phyloP scores from a whole-genome alignment of 768 basidiomycete species.

The Amanita exitialis region DNA sequence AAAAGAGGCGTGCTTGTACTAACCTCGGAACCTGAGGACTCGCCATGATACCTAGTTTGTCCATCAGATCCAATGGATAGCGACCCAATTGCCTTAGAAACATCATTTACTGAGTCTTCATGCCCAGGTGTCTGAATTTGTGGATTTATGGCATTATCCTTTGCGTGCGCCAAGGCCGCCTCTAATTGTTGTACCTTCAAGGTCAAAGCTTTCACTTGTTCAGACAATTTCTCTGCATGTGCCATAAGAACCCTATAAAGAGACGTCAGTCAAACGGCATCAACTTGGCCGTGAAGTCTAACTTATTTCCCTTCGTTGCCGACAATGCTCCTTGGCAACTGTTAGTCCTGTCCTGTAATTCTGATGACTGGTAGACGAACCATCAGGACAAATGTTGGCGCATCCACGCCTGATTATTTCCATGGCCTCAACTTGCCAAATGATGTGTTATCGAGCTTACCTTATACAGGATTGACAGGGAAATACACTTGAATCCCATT shows the following conservation, averaged over 20 bases:
- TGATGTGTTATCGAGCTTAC: slow-evolving; percentile 10
- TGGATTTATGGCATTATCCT: slow-evolving; percentile 9
- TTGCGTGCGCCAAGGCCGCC: slow-evolving; percentile 21
- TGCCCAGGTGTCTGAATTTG: slow-evolving; percentile 9
- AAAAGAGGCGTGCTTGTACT: slow-evolving; percentile 2
- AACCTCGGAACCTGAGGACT: slow-evolving; percentile 40
- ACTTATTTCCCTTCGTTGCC: slow-evolving; percentile 52
- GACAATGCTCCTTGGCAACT: slow-evolving; percentile 28
- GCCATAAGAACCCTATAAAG: slow-evolving; percentile 36
- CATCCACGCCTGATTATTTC: slow-evolving; percentile 32
- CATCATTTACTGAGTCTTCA: slow-evolving; percentile 16
- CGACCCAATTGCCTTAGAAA: slow-evolving; percentile 34
- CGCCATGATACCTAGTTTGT: slow-evolving; percentile 40
- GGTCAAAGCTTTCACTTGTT: slow-evolving; percentile 34
- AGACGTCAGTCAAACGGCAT: background rate
- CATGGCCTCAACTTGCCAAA: background rate
- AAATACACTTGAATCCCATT: slow-evolving; percentile 25
- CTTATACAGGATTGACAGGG: slow-evolving; percentile 46
- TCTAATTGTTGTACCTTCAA: slow-evolving; percentile 37
- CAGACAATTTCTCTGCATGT: slow-evolving; percentile 35
- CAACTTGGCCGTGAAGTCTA: slow-evolving; percentile 4
- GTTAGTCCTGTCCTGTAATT: background rate
- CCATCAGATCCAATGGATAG: slow-evolving; percentile 39
- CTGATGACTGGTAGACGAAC: slow-evolving; percentile 13
- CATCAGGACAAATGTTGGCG: slow-evolving; percentile 40